Conservation (phyloP, 1,284 basidiomycete species). For the Albatrellus sp. region DNA sequence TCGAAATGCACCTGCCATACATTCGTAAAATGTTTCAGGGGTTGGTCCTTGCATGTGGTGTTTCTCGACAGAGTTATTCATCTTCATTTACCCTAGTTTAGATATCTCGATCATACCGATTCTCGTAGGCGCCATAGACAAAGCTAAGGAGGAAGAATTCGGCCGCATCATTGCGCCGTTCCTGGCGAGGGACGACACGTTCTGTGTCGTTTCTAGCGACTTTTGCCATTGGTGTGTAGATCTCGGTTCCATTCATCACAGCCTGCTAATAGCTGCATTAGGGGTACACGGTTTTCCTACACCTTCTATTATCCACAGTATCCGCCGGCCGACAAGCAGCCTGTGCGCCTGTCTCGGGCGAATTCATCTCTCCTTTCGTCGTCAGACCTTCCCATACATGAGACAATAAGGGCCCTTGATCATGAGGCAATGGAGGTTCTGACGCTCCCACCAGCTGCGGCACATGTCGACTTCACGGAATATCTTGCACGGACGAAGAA, state of each 20-base stretch:
- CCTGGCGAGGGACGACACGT: constrained; percentile 62
- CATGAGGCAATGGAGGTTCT: constrained; percentile 69
- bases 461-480: constrained; percentile 54
- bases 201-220: constrained; percentile 90
- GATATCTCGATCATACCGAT: constrained; percentile 84
- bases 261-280: constrained; percentile 18
- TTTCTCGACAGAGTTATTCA: not conserved
- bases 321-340: constrained; percentile 35
- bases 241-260: constrained; percentile 2
- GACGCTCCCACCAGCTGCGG: constrained; percentile 39
- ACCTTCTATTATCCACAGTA: constrained; percentile 80
- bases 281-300: constrained; percentile 85
- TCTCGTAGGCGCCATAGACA: constrained; percentile 75
- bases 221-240: constrained; percentile 94
- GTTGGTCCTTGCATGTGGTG: constrained; percentile 26
- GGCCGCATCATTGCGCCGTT: constrained; percentile 74
- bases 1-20: constrained; percentile 97
- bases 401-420: constrained; percentile 68
- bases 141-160: constrained; percentile 45
- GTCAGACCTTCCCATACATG: constrained; percentile 42
- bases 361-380: constrained; percentile 26
- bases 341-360: constrained; percentile 38
- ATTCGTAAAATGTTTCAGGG: constrained; percentile 78
- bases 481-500: constrained; percentile 84
- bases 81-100: constrained; percentile 26